Evolutionary conservation across 148 eudicot genomes (phyloP), one percentile per base, ranked within the genome.

Genomic region (Beta vulgaris): DNA sequence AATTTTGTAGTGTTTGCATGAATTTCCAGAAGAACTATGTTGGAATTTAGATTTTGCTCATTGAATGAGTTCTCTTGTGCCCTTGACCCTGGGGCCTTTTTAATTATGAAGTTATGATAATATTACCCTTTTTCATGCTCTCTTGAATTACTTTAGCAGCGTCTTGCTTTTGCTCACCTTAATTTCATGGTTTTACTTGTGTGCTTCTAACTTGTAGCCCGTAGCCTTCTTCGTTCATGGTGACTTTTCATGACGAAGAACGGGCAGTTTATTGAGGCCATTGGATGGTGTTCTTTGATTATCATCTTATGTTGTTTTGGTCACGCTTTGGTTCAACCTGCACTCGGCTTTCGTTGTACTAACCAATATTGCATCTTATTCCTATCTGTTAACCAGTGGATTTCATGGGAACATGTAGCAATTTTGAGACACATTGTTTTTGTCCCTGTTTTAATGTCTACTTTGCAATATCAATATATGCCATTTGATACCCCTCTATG

Each of bases 1-100:
- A 67, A 71, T 80, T 60, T 65, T 54, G 65, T 75, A 74, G 23
- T 58, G 48, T 58, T 65, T 51, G 51, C 9, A 75, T 80, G 82
- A 63, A 75, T 26, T 74, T 53, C 25, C 11, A 32, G 43, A 64
- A n/a, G 59, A 69, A 39, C 57, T 40, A 39, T 69, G 78, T 62
- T 77, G 64, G 57, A 8, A 23, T 61, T 75, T 61, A 62, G 49
- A 13, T 49, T 69, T 59, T 79, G 73, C 67, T 58, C 18, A 54
- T 40, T 67, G 58, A 18, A 28, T 73, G 69, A 26, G 15, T 54
- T 55, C 51, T 42, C 7, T 78, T 19, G 29, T 59, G 72, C 70
- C 76, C 40, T 29, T 13, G 5, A 23, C 61, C 19, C 10, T n/a
- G n/a, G 43, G 12, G 46, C 58, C 7, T 7, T 31, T 32, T 36